phyloP scores from a whole-genome alignment of 768 basidiomycete genomes.

The Tulasnella sp. region DNA sequence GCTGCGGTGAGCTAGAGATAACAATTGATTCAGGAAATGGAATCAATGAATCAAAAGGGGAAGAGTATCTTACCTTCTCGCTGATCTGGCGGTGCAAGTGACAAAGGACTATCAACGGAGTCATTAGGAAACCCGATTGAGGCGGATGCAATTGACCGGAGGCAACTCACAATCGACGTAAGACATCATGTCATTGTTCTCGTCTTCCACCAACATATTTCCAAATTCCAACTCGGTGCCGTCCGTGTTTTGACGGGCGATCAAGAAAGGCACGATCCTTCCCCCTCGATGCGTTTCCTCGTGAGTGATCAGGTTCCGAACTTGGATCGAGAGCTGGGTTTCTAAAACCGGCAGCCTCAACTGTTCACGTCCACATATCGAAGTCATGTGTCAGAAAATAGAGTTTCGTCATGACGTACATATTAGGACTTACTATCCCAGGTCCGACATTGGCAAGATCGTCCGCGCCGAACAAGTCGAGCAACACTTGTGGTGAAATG shows the following conservation, averaged over 20 bases:
- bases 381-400: background rate
- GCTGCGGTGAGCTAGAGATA: too few species aligned
- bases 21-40: too few species aligned
- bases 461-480: slow-evolving; percentile 76
- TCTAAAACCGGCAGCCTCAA: slow-evolving; percentile 55
- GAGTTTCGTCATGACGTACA: background rate
- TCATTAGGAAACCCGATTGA: too few species aligned
- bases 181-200: slow-evolving; percentile 87
- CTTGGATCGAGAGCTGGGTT: slow-evolving; percentile 69
- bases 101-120: too few species aligned
- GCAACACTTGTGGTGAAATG: slow-evolving; percentile 67
- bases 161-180: slow-evolving; percentile 84
- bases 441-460: slow-evolving; percentile 59
- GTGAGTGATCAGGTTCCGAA: slow-evolving; percentile 72
- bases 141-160: too few species aligned
- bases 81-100: slow-evolving; percentile 31
- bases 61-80: slow-evolving; percentile 21
- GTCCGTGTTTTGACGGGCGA: slow-evolving; percentile 89
- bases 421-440: slow-evolving; percentile 43
- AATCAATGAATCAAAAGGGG: too few species aligned
- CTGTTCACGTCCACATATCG: too few species aligned
- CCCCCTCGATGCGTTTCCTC: slow-evolving; percentile 44
- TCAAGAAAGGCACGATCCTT: slow-evolving; percentile 33
- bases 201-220: slow-evolving; percentile 95
- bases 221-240: slow-evolving; percentile 89